Conservation (phyloP, 495 filamentous ascomycete species). For the Sporormia fimetaria region DNA sequence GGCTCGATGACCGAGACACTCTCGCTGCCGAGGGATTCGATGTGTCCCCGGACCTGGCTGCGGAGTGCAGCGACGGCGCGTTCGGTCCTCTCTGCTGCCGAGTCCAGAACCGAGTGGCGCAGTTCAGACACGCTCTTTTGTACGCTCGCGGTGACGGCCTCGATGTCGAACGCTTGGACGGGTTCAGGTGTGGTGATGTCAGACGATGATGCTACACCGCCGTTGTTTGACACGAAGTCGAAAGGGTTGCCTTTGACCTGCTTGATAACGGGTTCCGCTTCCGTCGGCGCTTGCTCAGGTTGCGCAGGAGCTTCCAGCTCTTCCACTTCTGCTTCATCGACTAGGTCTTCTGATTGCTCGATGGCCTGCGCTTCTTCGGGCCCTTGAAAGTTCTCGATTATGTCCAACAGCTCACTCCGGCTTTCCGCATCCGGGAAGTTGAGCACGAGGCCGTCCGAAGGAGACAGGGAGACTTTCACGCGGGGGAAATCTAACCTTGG, state of each 20-base stretch:
- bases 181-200: background rate
- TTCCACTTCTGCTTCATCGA: background rate
- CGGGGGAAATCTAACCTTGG: no score
- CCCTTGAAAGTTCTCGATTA: constrained; percentile 5
- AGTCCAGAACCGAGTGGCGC: constrained; percentile 2
- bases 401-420: background rate
- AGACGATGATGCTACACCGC: background rate
- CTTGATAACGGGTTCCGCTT: constrained; percentile 1
- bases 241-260: constrained; percentile 6
- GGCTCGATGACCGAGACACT: constrained; percentile 5
- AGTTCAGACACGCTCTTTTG: background rate
- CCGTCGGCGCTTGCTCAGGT: background rate
- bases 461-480: constrained; percentile 3
- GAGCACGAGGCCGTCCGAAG: background rate
- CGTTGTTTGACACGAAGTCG: constrained; percentile 19
- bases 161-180: background rate
- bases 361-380: background rate
- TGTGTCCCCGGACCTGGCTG: background rate
- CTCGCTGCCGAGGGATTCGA: constrained; percentile 2
- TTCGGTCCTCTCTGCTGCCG: no score
- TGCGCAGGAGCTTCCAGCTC: background rate
- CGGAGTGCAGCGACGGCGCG: background rate
- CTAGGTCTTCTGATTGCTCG: background rate
- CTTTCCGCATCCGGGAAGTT: background rate
- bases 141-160: background rate